Evolutionary conservation across 2,329 filamentous ascomycete species (phyloP).

Genomic region (Epichloe sylvatica): DNA sequence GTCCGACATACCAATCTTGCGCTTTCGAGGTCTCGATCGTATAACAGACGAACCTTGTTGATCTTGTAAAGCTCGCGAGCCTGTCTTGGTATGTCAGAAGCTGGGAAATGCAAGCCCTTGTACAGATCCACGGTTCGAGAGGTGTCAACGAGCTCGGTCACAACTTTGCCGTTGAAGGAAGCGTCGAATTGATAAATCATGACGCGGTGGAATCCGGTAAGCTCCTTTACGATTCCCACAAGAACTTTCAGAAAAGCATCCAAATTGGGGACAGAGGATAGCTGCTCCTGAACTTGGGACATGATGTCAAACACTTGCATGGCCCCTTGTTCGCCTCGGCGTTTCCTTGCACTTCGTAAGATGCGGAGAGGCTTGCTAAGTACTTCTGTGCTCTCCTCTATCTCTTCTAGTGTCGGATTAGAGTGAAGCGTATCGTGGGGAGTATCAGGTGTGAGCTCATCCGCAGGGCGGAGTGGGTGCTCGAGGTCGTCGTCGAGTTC

Average conservation of each 20-base stretch:
- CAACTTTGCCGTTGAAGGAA: conserved; percentile 70
- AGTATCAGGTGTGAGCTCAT: conserved; percentile 44
- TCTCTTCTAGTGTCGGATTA: conserved; percentile 60
- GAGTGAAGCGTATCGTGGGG: conserved; percentile 63
- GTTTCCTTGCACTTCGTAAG: conserved; percentile 58
- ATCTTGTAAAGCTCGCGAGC: conserved; percentile 79
- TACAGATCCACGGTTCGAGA: conserved; percentile 68
- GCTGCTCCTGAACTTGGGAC: conserved; percentile 80
- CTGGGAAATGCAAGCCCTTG: conserved; percentile 78
- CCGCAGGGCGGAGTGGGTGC: conserved; percentile 51
- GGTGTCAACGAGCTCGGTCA: conserved; percentile 75
- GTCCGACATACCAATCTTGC: conserved; percentile 70
- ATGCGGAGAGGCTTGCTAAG: conserved; percentile 66
- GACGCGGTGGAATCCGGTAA: conserved; percentile 82
- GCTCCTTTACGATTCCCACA: conserved; percentile 74
- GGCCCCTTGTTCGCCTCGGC: conserved; percentile 63
- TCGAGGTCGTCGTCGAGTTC: conserved; percentile 65
- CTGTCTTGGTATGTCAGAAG: conserved; percentile 74
- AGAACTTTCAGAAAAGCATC: conserved; percentile 66
- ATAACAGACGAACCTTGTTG: conserved; percentile 78
- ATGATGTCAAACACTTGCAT: conserved; percentile 90
- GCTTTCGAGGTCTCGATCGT: conserved; percentile 69
- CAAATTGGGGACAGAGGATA: conserved; percentile 56
- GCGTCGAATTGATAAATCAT: conserved; percentile 89
- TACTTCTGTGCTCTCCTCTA: conserved; percentile 60